A percentile compares a stretch with the other conserved stretches of the same genome.
These are phyloP conservation scores for Xylariaceae sp. DNA, from an alignment of 2,329 filamentous ascomycete genomes.

Conservation along the genomic window DNA sequence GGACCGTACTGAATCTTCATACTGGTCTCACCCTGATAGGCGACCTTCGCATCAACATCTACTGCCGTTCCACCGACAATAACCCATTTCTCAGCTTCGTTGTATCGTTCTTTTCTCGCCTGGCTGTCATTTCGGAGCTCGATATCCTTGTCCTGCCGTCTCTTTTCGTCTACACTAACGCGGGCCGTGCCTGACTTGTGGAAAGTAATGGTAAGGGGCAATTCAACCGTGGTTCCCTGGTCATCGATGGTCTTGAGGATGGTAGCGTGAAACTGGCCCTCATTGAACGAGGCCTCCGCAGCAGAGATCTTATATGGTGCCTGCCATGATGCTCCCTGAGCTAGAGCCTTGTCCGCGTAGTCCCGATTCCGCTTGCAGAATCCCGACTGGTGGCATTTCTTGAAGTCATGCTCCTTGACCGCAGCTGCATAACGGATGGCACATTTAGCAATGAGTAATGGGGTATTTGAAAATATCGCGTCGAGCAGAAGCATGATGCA, in stretches of 20 bases:
- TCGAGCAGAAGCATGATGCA: background rate
- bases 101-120: constrained; percentile 86
- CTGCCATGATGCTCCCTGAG: constrained; percentile 62
- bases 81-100: constrained; percentile 81
- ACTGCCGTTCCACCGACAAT: constrained; percentile 74
- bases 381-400: constrained; percentile 89
- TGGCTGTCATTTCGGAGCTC: constrained; percentile 79
- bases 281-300: constrained; percentile 66
- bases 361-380: constrained; percentile 95
- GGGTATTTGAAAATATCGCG: background rate
- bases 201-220: constrained; percentile 83
- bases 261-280: constrained; percentile 72
- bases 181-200: constrained; percentile 84
- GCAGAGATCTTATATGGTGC: constrained; percentile 75
- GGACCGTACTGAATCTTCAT: constrained; percentile 78
- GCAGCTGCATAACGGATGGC: constrained; percentile 47
- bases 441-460: constrained; percentile 1
- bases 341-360: constrained; percentile 71
- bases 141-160: constrained; percentile 81
- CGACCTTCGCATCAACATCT: constrained; percentile 66
- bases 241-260: constrained; percentile 74
- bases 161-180: constrained; percentile 87
- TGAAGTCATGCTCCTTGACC: constrained; percentile 97
- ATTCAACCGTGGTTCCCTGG: constrained; percentile 62
- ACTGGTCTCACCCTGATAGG: constrained; percentile 58